Evolutionary conservation across 2,329 filamentous ascomycete species (phyloP), one percentile per base, ranked within the genome.

Genomic region (Colletotrichum ledebouriae): DNA sequence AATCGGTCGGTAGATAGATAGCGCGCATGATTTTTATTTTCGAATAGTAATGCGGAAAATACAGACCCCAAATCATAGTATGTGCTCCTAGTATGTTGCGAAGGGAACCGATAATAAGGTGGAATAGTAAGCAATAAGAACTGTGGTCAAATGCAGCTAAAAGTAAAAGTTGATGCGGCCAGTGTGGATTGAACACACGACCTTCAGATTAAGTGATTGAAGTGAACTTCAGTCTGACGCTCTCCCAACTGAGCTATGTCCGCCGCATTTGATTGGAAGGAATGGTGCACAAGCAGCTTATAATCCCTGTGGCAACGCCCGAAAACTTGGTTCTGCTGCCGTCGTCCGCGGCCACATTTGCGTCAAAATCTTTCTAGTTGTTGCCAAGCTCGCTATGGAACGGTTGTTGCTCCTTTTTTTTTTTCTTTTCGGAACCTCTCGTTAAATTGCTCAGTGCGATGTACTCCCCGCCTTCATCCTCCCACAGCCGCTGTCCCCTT

Each of bases 131-230:
- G 4, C 25, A 5, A 25, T 25, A 25, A 4, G 25, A 5, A 25
- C 25, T 25, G 4, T 5, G 25, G 25, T 25, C 25, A 25, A 25
- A 25, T 25, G 25, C 25, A 5, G 25, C 25, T 55, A 59, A 55
- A 13, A 2, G 15, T 15, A 60, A 66, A 66, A 69, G 3, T 1
- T 0, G 1, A 17, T 67, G 64, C 64, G 59, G 64, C 59, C 64
- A 67, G 64, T 67, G 64, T 67, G 64, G 64, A 67, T 67, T 67
- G 64, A 67, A 67, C 63, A 66, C 64, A 67, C 58, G 64, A 67
- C 64, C 64, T 67, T 67, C 64, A 67, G 64, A 67, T 67, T 67
- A 67, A 53, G 59, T 67, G 64, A 63, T 46, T 67, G 64, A 67
- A 67, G 64, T 67, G 63, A 3, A 63, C 64, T 67, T 67, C 64